Percentiles rank a stretch among this genome's conserved stretches.
phyloP scores from a whole-genome alignment of 495 filamentous ascomycete species.

The Penicillium dipodomyicola region DNA sequence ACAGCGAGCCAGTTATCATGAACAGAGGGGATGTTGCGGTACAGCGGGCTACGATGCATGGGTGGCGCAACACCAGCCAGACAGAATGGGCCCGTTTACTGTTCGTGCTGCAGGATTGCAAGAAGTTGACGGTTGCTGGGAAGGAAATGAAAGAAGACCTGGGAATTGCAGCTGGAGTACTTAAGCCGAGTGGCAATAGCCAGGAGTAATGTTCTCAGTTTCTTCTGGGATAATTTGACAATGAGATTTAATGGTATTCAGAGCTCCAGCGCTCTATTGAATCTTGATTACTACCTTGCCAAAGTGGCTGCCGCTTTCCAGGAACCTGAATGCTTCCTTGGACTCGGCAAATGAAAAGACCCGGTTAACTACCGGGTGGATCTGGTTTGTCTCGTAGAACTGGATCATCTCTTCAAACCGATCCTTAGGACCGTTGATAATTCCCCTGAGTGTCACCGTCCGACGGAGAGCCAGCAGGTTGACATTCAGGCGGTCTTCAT shows the following conservation, averaged over 20 bases:
- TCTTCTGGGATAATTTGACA: background rate
- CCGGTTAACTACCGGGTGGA: constrained; percentile 62
- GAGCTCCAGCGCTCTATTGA: constrained; percentile 3
- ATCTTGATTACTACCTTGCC: constrained; percentile 71
- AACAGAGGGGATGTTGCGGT: constrained; percentile 70
- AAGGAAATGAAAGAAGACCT: constrained; percentile 49
- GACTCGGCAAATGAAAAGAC: constrained; percentile 56
- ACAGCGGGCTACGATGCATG: constrained; percentile 55
- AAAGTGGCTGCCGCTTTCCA: constrained; percentile 71
- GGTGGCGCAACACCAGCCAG: constrained; percentile 40
- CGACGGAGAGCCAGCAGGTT: constrained; percentile 50
- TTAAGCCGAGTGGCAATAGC: constrained; percentile 50
- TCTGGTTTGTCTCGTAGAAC: constrained; percentile 58
- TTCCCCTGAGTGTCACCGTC: constrained; percentile 55
- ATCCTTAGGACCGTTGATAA: constrained; percentile 58
- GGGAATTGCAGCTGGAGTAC: constrained; percentile 28
- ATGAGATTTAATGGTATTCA: background rate
- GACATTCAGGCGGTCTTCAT: constrained; percentile 46
- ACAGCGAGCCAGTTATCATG: constrained; percentile 58
- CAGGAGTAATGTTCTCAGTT: constrained; percentile 1
- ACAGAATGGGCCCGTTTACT: constrained; percentile 55
- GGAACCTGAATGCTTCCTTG: constrained; percentile 49
- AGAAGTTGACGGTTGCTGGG: constrained; percentile 42
- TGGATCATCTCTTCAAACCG: constrained; percentile 62
- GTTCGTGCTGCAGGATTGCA: constrained; percentile 55